These are phyloP conservation scores for Stereum hirsutum DNA, from an alignment of 1,284 basidiomycete species.

Conservation along the genomic window DNA sequence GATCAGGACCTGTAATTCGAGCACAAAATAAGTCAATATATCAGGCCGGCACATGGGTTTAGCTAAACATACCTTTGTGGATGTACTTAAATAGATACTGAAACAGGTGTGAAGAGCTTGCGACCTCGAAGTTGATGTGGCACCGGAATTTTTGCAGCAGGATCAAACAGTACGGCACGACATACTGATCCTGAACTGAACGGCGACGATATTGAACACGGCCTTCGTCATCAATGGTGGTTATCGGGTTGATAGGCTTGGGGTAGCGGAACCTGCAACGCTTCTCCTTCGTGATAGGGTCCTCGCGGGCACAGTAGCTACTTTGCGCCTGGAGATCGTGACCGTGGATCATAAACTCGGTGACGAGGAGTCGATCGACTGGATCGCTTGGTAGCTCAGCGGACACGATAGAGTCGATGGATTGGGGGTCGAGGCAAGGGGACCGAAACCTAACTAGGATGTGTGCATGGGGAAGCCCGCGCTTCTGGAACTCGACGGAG, in stretches of 20 bases:
- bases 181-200: slow-evolving; percentile 15
- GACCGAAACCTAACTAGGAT: slow-evolving; percentile 21
- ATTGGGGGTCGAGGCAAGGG: slow-evolving; percentile 10
- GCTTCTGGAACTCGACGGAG: slow-evolving; percentile 29
- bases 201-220: slow-evolving; percentile 18
- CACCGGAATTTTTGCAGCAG: slow-evolving; percentile 21
- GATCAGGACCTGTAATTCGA: neutral
- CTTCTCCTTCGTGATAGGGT: slow-evolving; percentile 2
- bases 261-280: slow-evolving; percentile 24
- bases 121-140: slow-evolving; percentile 28
- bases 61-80: slow-evolving; percentile 21
- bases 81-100: slow-evolving; percentile 32
- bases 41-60: no score
- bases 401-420: slow-evolving; percentile 22
- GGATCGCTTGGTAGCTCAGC: slow-evolving; percentile 21
- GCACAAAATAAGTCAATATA: neutral
- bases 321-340: slow-evolving; percentile 12
- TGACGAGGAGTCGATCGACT: slow-evolving; percentile 15
- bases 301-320: slow-evolving; percentile 10
- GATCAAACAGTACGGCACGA: slow-evolving; percentile 23
- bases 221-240: slow-evolving; percentile 16
- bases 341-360: slow-evolving; percentile 21
- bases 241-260: slow-evolving; percentile 13
- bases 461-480: slow-evolving; percentile 28
- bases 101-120: slow-evolving; percentile 21